A percentile compares a stretch with the other conserved stretches of the same genome.
phyloP scores from a whole-genome alignment of 2,329 filamentous ascomycete species.

The Fusarium marasasianum region DNA sequence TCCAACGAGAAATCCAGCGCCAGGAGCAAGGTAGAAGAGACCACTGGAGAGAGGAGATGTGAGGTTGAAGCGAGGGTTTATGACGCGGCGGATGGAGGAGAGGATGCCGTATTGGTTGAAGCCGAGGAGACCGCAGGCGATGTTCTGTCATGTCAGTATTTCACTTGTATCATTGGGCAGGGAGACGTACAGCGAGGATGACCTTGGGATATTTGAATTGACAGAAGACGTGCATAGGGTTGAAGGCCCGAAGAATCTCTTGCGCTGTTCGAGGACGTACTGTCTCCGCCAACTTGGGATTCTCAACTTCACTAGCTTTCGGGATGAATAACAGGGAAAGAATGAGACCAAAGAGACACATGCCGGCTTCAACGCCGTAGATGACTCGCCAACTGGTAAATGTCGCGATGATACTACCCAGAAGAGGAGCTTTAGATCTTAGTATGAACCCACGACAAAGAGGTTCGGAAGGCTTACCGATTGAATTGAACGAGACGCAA shows the following conservation, averaged over 20 bases:
- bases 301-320: constrained; percentile 31
- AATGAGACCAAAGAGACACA: constrained; percentile 37
- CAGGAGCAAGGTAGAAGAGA: constrained; percentile 75
- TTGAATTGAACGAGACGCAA: constrained; percentile 39
- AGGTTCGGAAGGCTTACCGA: constrained; percentile 20
- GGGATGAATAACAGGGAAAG: constrained; percentile 42
- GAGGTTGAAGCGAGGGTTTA: constrained; percentile 75
- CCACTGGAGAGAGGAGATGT: constrained; percentile 69
- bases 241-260: constrained; percentile 37
- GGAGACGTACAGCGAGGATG: constrained; percentile 31
- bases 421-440: constrained; percentile 25
- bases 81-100: constrained; percentile 71
- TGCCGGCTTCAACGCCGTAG: constrained; percentile 40
- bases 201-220: constrained; percentile 39
- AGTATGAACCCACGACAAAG: background rate
- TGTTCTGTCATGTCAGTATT: constrained; percentile 17
- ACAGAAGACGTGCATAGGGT: constrained; percentile 40
- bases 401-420: constrained; percentile 43
- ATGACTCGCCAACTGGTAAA: constrained; percentile 44
- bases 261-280: constrained; percentile 3
- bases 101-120: constrained; percentile 61
- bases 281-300: constrained; percentile 29
- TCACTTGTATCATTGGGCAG: fast-evolving
- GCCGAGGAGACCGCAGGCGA: constrained; percentile 38
- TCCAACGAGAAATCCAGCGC: constrained; percentile 70